Evolutionary conservation across 805 yeast species (phyloP).

Genomic region (Candida maesae): DNA sequence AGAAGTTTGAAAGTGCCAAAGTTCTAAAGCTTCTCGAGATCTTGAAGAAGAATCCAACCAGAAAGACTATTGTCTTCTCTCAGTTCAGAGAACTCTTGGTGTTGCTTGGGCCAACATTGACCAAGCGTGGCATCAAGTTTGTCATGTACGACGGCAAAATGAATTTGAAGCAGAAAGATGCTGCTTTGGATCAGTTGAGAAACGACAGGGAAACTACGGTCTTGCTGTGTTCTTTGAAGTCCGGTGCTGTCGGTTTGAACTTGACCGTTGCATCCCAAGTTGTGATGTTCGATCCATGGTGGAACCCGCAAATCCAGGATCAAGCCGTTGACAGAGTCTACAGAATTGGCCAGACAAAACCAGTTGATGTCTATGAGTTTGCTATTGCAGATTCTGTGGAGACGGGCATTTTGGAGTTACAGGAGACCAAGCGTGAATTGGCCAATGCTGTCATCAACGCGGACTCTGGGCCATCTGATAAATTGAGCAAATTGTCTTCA

Average conservation of each 20-base stretch:
- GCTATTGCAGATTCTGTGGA: slow-evolving; percentile 78
- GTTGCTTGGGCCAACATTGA: slow-evolving; percentile 28
- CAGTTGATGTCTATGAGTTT: slow-evolving; percentile 72
- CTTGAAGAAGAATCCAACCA: slow-evolving; percentile 28
- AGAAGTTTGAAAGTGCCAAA: slow-evolving; percentile 31
- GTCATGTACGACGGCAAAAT: slow-evolving; percentile 36
- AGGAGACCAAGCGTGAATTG: slow-evolving; percentile 69
- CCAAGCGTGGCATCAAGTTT: slow-evolving; percentile 28
- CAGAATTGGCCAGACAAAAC: slow-evolving; percentile 76
- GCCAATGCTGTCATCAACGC: slow-evolving; percentile 68
- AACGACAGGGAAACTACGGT: slow-evolving; percentile 33
- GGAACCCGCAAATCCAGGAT: slow-evolving; percentile 88
- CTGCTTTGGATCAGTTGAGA: slow-evolving; percentile 28
- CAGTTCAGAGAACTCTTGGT: slow-evolving; percentile 37
- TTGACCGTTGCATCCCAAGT: slow-evolving; percentile 80
- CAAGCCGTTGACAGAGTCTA: slow-evolving; percentile 92
- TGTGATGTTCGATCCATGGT: slow-evolving; percentile 91
- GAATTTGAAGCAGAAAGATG: slow-evolving; percentile 28
- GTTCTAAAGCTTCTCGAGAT: slow-evolving; percentile 32
- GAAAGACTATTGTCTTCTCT: slow-evolving; percentile 45
- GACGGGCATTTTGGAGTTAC: slow-evolving; percentile 78
- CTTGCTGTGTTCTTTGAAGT: slow-evolving; percentile 70
- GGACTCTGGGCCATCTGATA: slow-evolving; percentile 57
- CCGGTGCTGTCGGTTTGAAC: slow-evolving; percentile 92
- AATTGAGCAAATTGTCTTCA: slow-evolving; percentile 49